Base-by-base conservation (phyloP, 352 stramenopile genomes). In the Globisporangium apiculatum region DNA sequence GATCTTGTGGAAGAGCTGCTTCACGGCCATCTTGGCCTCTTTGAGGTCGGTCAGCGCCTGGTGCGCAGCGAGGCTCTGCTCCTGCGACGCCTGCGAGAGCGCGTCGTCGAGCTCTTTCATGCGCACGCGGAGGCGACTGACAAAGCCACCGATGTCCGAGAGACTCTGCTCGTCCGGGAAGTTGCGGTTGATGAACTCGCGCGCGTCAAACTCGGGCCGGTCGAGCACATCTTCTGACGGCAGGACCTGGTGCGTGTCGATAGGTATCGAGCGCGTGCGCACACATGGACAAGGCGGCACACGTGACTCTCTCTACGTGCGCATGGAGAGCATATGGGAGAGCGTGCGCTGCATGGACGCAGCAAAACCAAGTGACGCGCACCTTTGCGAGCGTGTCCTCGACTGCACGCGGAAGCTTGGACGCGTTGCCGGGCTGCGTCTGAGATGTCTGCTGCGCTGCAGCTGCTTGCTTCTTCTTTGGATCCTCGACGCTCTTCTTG, bases 1-100 rank as follows among this genome's bases (percentile, higher is more conserved):
- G 46, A 99, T 98, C 58, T 98, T 96, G 62, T 83, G 65, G 57
- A 95, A 90, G 6, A 99, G 76, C 63, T 96, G 84, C 40, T 86
- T 61, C 6, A 98, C 94, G 9, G 88, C 85, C 46, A 67, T 69
- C 57, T 94, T 89, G 14, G 89, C 87, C 46, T 91, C 82, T 17
- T 95, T 90, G 1, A 97, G 70, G 48, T 91, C 83, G 7, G 78
- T 72, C 38, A 96, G 79, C 47, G 85, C 81, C 60, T 91, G 79
- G 55, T 87, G 76, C 9, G 79, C 79, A 2, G 82, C 83, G 3
- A 90, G 52, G 53, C 79, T 87, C 53, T 94, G 85, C 31, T 90
- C 83, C 42, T 91, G 79, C 6, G 83, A 90, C 37, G 85, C 80
- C 49, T 88, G 76, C 8, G 79, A 88, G n/a, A 92, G 68, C 54